Base-by-base conservation (phyloP, 2,329 filamentous ascomycete genomes). In the Ustilaginoidea virens region DNA sequence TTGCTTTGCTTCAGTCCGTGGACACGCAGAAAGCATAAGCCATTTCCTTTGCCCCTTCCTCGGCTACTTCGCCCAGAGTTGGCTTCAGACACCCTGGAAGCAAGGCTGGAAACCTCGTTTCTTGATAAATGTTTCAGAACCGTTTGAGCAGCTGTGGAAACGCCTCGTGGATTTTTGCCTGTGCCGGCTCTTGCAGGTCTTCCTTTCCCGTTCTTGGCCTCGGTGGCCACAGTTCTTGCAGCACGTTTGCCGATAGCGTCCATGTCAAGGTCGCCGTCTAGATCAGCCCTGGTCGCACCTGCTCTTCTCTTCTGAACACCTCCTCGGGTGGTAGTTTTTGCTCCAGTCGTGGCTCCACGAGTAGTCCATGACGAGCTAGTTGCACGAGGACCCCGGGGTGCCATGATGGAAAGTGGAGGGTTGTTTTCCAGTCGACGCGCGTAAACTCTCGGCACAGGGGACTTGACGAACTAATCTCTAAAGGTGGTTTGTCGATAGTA, bases 1-100 rank as follows among this genome's bases (percentile, higher is more conserved):
- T 76, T 82, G 56, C 77, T 83, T 25, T 68, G 53, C 43, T 67
- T 72, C 44, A 81, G 61, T 16, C 79, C 79, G 37, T 60, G 57
- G 14, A 86, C 56, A 33, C 56, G 59, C 22, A 73, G 39, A 33
- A 47, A 52, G 4, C 39, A 40, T 21, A 56, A 30, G n/a, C n/a
- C n/a, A 16, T 39, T 39, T 22, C 34, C 35, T 21, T 39, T 39
- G 16, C 36, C 38, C 23, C 43, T 40, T 18, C 37, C 36, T 27
- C 37, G 49, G 15, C 29, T 39, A 9, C 34, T 31, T 31, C 38
- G 45, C n/a, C 43, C 42, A 19, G 37, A 38, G 7, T 40, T 39
- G 11, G 43, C 32, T 33, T 32, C 52, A 30, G 43, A 54, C 38
- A 51, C 47, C 24, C 52, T 52, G 5, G 53, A 49, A 6, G 48